phyloP scores from a whole-genome alignment of 805 yeast species.

The Barnettozyma botsteinii region DNA sequence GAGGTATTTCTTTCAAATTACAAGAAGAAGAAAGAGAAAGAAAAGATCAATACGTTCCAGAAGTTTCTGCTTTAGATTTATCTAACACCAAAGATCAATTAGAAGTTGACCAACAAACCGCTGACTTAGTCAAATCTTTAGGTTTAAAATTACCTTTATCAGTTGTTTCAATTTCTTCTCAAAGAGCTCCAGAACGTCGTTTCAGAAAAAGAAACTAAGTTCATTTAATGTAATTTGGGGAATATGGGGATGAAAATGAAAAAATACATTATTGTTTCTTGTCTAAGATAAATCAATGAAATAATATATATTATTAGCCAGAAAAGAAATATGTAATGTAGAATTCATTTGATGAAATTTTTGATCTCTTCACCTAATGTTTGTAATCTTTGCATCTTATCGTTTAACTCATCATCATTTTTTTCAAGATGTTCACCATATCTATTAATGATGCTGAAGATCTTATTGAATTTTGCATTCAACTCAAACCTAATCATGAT shows the following conservation, averaged over 20 bases:
- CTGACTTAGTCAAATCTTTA: slow-evolving; percentile 87
- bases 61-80: slow-evolving; percentile 98
- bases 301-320: slow-evolving; percentile 7
- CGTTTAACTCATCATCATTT: slow-evolving; percentile 29
- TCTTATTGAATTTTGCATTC: slow-evolving; percentile 32
- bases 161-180: slow-evolving; percentile 82
- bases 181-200: slow-evolving; percentile 84
- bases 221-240: slow-evolving; percentile 11
- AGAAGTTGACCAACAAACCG: slow-evolving; percentile 96
- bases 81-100: slow-evolving; percentile 93
- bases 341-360: slow-evolving; percentile 25
- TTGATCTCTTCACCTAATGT: slow-evolving; percentile 38
- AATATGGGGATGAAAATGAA: slow-evolving; percentile 2
- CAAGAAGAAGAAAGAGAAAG: slow-evolving; percentile 99
- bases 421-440: slow-evolving; percentile 29
- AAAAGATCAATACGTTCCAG: slow-evolving; percentile 99
- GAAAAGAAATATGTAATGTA: not conserved
- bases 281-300: slow-evolving; percentile 13
- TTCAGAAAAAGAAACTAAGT: slow-evolving; percentile 82
- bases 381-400: slow-evolving; percentile 32
- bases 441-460: slow-evolving; percentile 34
- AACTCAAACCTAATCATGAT: slow-evolving; percentile 35
- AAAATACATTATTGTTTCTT: slow-evolving; percentile 11
- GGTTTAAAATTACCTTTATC: slow-evolving; percentile 87
- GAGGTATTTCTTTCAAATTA: slow-evolving; percentile 99